Percentiles rank a stretch among this genome's conserved stretches.
phyloP scores from a whole-genome alignment of 441 rosid genomes.

The Adansonia gregorii region DNA sequence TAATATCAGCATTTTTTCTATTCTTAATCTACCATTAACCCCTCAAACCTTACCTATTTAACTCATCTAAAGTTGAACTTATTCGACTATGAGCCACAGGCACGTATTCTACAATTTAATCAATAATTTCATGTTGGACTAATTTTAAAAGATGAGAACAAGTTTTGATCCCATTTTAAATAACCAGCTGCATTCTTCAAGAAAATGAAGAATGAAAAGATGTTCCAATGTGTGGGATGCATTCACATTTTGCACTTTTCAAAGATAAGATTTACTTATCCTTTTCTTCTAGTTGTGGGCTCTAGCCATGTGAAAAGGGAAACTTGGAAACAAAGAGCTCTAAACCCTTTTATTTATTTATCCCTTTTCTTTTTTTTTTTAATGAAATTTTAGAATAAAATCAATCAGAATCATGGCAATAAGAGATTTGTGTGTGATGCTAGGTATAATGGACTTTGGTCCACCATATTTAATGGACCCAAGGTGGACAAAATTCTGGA shows the following conservation, averaged over 20 bases:
- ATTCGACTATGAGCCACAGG: background rate
- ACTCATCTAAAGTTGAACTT: background rate
- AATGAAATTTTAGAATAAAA: slow-evolving; percentile 5
- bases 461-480: slow-evolving; percentile 41
- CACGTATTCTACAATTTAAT: background rate
- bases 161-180: background rate
- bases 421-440: slow-evolving; percentile 27
- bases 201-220: background rate
- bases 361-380: background rate
- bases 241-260: background rate
- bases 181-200: background rate
- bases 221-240: slow-evolving; percentile 10
- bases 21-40: background rate
- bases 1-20: background rate
- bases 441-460: slow-evolving; percentile 35
- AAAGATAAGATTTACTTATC: slow-evolving; percentile 1
- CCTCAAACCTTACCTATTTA: background rate
- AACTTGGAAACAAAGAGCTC: slow-evolving; percentile 28
- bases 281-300: slow-evolving; percentile 29
- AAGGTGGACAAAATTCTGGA: slow-evolving; percentile 27
- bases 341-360: background rate
- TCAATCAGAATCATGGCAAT: slow-evolving; percentile 26
- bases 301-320: slow-evolving; percentile 49
- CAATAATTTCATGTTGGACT: background rate
- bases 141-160: background rate